phyloP scores from a whole-genome alignment of 2,329 filamentous ascomycete species.

The Colletotrichum karsti region DNA sequence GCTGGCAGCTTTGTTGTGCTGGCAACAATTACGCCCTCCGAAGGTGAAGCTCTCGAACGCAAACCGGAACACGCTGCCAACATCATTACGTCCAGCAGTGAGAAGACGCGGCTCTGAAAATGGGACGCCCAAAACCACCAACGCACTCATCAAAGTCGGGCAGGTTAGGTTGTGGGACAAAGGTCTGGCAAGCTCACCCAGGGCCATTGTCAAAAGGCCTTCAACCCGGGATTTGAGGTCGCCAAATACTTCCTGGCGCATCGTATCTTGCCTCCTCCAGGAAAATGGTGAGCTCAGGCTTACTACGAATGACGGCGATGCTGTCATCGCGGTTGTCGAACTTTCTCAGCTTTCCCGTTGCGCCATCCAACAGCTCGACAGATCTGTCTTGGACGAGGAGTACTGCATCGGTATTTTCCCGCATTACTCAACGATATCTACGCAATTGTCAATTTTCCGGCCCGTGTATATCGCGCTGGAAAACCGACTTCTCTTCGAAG shows the following conservation, averaged over 20 bases:
- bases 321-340: constrained; percentile 83
- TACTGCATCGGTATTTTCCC: constrained; percentile 96
- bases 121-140: constrained; percentile 47
- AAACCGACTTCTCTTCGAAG: constrained; percentile 89
- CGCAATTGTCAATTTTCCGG: constrained; percentile 78
- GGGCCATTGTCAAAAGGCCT: constrained; percentile 63
- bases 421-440: constrained; percentile 82
- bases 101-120: constrained; percentile 29
- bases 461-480: constrained; percentile 91
- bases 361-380: constrained; percentile 89
- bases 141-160: constrained; percentile 90
- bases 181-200: constrained; percentile 63
- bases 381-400: constrained; percentile 90
- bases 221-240: constrained; percentile 66
- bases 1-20: constrained; percentile 82
- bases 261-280: constrained; percentile 90
- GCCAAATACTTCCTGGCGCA: constrained; percentile 76
- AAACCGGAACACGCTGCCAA: constrained; percentile 48
- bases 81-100: constrained; percentile 39
- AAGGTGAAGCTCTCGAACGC: constrained; percentile 61
- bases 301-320: constrained; percentile 84
- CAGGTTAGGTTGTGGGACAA: constrained; percentile 94
- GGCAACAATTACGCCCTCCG: constrained; percentile 77
- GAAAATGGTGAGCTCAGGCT: constrained; percentile 96
- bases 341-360: constrained; percentile 88